phyloP scores from a whole-genome alignment of 2,329 filamentous ascomycete genomes.

The Alternaria triticimaculans region DNA sequence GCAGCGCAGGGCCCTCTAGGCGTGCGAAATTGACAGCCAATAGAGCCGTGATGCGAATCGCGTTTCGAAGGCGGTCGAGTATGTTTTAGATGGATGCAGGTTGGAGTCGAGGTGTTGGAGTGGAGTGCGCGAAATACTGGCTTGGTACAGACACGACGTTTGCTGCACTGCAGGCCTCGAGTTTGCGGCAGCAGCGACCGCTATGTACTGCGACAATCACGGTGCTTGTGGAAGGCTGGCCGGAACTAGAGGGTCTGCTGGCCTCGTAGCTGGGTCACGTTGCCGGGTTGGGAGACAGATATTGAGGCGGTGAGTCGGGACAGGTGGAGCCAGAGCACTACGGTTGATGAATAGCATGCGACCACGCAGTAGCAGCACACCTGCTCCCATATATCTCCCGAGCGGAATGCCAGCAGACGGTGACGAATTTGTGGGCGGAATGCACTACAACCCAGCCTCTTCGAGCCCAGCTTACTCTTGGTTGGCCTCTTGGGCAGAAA shows the following conservation, averaged over 20 bases:
- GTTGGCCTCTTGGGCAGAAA: conserved; percentile 14
- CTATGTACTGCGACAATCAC: conserved; percentile 26
- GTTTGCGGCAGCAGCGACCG: conserved; percentile 19
- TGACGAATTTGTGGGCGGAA: conserved; percentile 33
- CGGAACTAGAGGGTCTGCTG: conserved; percentile 29
- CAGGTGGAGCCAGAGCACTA: conserved; percentile 28
- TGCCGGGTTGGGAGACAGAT: conserved; percentile 20
- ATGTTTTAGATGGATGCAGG: conserved; percentile 41
- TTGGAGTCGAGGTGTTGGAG: conserved; percentile 3
- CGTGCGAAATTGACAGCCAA: conserved; percentile 43
- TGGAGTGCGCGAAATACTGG: conserved; percentile 6
- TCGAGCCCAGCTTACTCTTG: conserved; percentile 17
- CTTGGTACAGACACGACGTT: conserved; percentile 14
- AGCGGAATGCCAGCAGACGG: conserved; percentile 56
- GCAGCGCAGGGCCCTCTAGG: conserved; percentile 30
- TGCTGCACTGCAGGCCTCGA: conserved; percentile 16
- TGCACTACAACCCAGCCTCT: conserved; percentile 35
- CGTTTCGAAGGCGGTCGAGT: conserved; percentile 40
- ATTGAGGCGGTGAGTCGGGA: conserved; percentile 42
- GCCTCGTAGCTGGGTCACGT: conserved; percentile 35
- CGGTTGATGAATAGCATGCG: conserved; percentile 40
- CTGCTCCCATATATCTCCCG: conserved; percentile 66
- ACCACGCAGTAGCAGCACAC: conserved; percentile 55
- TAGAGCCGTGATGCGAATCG: conserved; percentile 28
- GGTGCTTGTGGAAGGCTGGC: conserved; percentile 20